Evolutionary conservation across 768 basidiomycete genomes (phyloP), one percentile per base, ranked within the genome.

Genomic region (Kwoniella europaea): DNA sequence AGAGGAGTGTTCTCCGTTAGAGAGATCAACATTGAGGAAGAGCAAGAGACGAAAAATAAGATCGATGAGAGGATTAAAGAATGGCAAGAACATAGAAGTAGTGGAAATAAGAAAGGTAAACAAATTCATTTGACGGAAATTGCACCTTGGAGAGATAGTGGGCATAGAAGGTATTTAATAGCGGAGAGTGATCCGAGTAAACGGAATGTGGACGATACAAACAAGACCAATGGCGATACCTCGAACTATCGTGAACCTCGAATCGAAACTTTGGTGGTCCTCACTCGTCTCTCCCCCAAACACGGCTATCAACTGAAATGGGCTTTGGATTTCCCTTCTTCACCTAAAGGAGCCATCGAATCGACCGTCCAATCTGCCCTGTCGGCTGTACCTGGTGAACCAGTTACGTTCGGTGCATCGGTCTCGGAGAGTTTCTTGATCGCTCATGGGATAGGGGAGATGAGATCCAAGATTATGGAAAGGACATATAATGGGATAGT

Each of bases 131-230:
- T 85, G 63, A 86, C 85, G 64, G 84, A 84, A 58, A 78, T 87
- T 53, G 83, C 86, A 65, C 89, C 89, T 0, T 90, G 88, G 87
- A 78, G 87, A 9, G 89, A 90, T 76, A 79, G 84, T 29, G 84
- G 86, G 55, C 88, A 90, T 75, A 84, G 89, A 27, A 83, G 86
- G 13, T 90, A 89, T 80, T 90, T 88, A 86, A 73, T 88, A 10
- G 88, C 89, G 0, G 82, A 82, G 57, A 24, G 54, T 52, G 46
- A 46, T 44, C 50, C 66, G 4, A 42, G 29, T 3, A 22, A 58
- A 12, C 29, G 52, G 10, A 24, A 65, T 12, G 4, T 43, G 22
- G 24, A 54, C 10, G 10, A 63, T 50, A 35, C 35, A 35, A 35
- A 35, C 3, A 35, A 35, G 35, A 35, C 35, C 35, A 43, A 55